Conservation (phyloP, 176 grass and related monocot species). For the Eragrostis nindensis region DNA sequence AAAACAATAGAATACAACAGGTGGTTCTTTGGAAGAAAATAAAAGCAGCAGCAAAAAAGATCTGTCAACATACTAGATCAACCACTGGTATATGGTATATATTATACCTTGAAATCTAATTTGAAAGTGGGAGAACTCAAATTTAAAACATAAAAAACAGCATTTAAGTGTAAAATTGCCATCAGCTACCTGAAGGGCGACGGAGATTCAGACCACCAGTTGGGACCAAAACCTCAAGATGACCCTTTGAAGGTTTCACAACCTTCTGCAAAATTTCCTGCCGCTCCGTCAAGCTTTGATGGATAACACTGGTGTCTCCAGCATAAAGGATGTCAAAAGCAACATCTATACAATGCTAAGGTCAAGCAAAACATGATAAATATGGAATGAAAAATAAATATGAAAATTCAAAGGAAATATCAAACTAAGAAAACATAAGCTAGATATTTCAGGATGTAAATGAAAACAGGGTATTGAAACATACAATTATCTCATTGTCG, state of each 20-base stretch:
- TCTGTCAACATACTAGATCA: slow-evolving; percentile 24
- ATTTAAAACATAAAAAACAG: neutral
- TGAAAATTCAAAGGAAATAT: slow-evolving; percentile 5
- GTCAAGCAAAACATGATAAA: slow-evolving; percentile 63
- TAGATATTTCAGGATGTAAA: slow-evolving; percentile 21
- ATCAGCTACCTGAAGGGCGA: slow-evolving; percentile 59
- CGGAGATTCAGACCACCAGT: slow-evolving; percentile 73
- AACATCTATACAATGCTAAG: slow-evolving; percentile 64
- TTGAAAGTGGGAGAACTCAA: neutral
- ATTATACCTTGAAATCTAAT: neutral
- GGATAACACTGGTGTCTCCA: slow-evolving; percentile 90
- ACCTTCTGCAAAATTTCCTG: slow-evolving; percentile 71
- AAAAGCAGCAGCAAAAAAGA: neutral
- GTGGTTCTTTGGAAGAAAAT: slow-evolving; percentile 29
- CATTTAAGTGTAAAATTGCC: neutral
- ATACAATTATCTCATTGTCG: slow-evolving; percentile 4
- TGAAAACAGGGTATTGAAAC: neutral
- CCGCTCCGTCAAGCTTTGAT: slow-evolving; percentile 83
- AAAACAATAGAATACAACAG: slow-evolving; percentile 13
- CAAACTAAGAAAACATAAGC: slow-evolving; percentile 27
- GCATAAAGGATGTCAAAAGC: slow-evolving; percentile 98
- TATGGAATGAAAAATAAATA: slow-evolving; percentile 32
- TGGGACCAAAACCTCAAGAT: slow-evolving; percentile 84
- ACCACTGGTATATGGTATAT: slow-evolving; percentile 1
- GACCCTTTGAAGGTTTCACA: slow-evolving; percentile 82